These are phyloP conservation scores for Lipomyces kockii DNA, from an alignment of 805 yeast genomes.

Conservation along the genomic window DNA sequence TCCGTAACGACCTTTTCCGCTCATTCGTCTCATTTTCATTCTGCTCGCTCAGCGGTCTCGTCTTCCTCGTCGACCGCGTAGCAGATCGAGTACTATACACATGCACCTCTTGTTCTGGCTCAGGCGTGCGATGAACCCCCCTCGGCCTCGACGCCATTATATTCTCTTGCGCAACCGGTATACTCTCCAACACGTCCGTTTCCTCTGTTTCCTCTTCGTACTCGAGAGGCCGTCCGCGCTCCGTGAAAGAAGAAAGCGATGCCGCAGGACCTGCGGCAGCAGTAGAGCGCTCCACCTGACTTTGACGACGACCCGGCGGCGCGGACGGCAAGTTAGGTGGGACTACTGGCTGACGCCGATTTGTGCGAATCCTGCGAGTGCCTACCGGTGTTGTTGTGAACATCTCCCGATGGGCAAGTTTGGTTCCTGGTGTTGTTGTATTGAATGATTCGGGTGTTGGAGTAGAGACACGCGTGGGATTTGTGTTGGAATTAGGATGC, in stretches of 20 bases:
- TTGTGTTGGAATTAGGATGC: neutral
- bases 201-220: constrained; percentile 1
- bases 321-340: constrained; percentile 15
- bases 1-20: constrained; percentile 16
- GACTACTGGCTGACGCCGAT: constrained; percentile 9
- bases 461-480: neutral
- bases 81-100: constrained; percentile 1
- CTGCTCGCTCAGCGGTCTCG: constrained; percentile 4
- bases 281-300: neutral
- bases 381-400: constrained; percentile 21
- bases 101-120: neutral
- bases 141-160: constrained; percentile 5
- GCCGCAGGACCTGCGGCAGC: constrained; percentile 7
- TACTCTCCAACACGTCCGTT: constrained; percentile 2
- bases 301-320: constrained; percentile 7
- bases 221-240: constrained; percentile 1
- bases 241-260: constrained; percentile 3
- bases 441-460: neutral
- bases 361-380: constrained; percentile 14
- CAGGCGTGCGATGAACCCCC: neutral
- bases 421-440: neutral
- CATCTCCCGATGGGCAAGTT: constrained; percentile 7
- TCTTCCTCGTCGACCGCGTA: constrained; percentile 6
- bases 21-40: constrained; percentile 8
- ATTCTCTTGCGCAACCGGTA: neutral